Percentiles rank a stretch among this genome's conserved stretches.
These are phyloP conservation scores for Cytospora paraplurivora DNA, from an alignment of 2,329 filamentous ascomycete genomes.

Conservation along the genomic window DNA sequence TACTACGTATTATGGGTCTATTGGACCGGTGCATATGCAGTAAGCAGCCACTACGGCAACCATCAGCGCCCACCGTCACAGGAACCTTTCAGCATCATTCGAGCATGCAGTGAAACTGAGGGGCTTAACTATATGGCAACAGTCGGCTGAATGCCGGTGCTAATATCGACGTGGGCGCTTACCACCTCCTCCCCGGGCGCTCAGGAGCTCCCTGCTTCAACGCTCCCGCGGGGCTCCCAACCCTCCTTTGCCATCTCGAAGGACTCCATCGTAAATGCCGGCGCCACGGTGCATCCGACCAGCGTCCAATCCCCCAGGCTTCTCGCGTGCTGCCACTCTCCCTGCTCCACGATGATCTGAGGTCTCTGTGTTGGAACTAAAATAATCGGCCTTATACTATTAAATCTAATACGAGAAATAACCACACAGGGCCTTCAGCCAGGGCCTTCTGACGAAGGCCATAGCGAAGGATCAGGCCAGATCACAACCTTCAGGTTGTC, in stretches of 20 bases:
- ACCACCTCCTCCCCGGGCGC: not conserved
- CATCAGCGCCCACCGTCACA: too few species aligned
- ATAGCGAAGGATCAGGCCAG: too few species aligned
- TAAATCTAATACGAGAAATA: too few species aligned
- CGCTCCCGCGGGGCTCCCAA: slow-evolving; percentile 36
- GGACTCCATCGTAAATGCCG: slow-evolving; percentile 35
- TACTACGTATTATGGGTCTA: too few species aligned
- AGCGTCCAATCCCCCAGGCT: slow-evolving; percentile 50
- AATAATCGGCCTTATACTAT: too few species aligned
- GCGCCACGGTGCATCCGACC: slow-evolving; percentile 28
- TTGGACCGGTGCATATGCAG: too few species aligned
- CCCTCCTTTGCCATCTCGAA: slow-evolving; percentile 38
- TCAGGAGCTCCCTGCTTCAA: slow-evolving; percentile 19
- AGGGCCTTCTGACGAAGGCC: too few species aligned
- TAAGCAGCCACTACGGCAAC: too few species aligned
- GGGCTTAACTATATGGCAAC: not conserved
- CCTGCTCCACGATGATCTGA: slow-evolving; percentile 45
- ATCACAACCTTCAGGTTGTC: too few species aligned
- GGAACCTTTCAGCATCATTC: too few species aligned
- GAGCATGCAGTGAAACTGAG: not conserved
- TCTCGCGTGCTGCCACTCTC: slow-evolving; percentile 50
- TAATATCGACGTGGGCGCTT: not conserved
- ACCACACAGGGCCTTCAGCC: too few species aligned
- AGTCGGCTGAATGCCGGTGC: not conserved
- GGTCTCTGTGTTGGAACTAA: too few species aligned